Percentiles rank a stretch among this genome's conserved stretches.
Conservation (phyloP, 2,329 filamentous ascomycete genomes). For the Claviceps spartinae region DNA sequence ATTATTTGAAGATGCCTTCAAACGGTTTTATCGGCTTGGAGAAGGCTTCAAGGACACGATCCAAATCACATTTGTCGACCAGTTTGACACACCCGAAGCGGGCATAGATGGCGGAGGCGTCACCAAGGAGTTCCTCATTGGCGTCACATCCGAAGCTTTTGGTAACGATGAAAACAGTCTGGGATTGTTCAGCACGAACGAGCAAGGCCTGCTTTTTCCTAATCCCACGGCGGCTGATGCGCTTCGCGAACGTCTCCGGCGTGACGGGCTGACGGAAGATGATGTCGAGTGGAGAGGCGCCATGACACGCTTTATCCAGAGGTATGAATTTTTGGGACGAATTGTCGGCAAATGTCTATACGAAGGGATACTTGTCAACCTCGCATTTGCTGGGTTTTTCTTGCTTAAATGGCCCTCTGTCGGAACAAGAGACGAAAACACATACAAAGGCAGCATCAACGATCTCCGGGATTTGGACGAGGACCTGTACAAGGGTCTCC, state of each 20-base stretch:
- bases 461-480: conserved; percentile 88
- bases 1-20: conserved; percentile 75
- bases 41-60: conserved; percentile 87
- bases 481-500: conserved; percentile 74
- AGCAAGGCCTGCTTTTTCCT: conserved; percentile 76
- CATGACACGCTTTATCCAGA: conserved; percentile 49
- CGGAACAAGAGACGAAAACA: conserved; percentile 47
- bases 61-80: conserved; percentile 89
- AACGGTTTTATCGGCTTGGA: conserved; percentile 68
- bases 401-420: conserved; percentile 86
- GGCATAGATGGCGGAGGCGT: conserved; percentile 96
- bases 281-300: conserved; percentile 42
- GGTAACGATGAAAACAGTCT: conserved; percentile 29
- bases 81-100: conserved; percentile 74
- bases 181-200: conserved; percentile 69
- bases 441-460: conserved; percentile 85
- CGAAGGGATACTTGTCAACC: conserved; percentile 87
- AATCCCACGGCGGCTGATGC: conserved; percentile 70
- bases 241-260: conserved; percentile 42
- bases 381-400: conserved; percentile 90
- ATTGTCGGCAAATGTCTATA: conserved; percentile 95
- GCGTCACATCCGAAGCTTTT: conserved; percentile 77
- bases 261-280: conserved; percentile 35
- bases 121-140: conserved; percentile 91
- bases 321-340: conserved; percentile 84